These are phyloP conservation scores for Pythium rhizo-oryzae DNA, from an alignment of 352 stramenopile species.

Conservation along the genomic window DNA sequence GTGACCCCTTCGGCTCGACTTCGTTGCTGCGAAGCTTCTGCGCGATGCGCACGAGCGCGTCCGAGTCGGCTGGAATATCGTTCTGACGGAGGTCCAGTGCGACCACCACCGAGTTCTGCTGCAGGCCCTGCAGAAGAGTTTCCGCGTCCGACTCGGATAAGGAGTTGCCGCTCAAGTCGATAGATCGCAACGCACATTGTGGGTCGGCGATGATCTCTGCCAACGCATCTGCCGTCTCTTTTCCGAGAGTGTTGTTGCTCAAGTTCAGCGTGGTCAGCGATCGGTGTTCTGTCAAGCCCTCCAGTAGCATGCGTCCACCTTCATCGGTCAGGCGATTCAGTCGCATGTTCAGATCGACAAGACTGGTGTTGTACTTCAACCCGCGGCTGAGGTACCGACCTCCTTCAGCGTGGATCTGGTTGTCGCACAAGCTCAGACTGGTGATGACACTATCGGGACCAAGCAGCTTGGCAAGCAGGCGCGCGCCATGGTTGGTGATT, in stretches of 20 bases:
- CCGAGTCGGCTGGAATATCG: slow-evolving; percentile 59
- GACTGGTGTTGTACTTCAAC: slow-evolving; percentile 88
- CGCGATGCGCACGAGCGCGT: slow-evolving; percentile 64
- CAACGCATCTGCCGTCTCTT: slow-evolving; percentile 71
- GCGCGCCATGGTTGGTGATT: slow-evolving; percentile 92
- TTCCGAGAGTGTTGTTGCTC: slow-evolving; percentile 80
- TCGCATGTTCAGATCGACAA: slow-evolving; percentile 90
- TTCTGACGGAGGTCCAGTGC: slow-evolving; percentile 85
- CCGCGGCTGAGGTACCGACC: slow-evolving; percentile 90
- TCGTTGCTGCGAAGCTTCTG: slow-evolving; percentile 80
- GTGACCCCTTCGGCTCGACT: slow-evolving; percentile 45
- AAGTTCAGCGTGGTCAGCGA: slow-evolving; percentile 82
- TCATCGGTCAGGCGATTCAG: slow-evolving; percentile 93
- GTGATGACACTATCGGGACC: slow-evolving; percentile 90
- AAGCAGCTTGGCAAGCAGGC: slow-evolving; percentile 90
- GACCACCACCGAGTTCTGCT: slow-evolving; percentile 60
- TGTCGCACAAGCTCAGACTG: slow-evolving; percentile 90
- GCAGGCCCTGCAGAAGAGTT: slow-evolving; percentile 57
- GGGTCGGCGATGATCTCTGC: slow-evolving; percentile 74
- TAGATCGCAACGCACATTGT: slow-evolving; percentile 53
- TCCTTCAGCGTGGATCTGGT: slow-evolving; percentile 93
- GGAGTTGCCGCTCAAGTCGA: slow-evolving; percentile 87
- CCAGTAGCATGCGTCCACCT: slow-evolving; percentile 85
- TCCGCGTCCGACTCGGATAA: slow-evolving; percentile 66
- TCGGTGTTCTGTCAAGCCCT: slow-evolving; percentile 77